Percentiles rank a stretch among this genome's conserved stretches.
Conservation (phyloP, 2,329 filamentous ascomycete species). For the Arachnomyces sp. region DNA sequence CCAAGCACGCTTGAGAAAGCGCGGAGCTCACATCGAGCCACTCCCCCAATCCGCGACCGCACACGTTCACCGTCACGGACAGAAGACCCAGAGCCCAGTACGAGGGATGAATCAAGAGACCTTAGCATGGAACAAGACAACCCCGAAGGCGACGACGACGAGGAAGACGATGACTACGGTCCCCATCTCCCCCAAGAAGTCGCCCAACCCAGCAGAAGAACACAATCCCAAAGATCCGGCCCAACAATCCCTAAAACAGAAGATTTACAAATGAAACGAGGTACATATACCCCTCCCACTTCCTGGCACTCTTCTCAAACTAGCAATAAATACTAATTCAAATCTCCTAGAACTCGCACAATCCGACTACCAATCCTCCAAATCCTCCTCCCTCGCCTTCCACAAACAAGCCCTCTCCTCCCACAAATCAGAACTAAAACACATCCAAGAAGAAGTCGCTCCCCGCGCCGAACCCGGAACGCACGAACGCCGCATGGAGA, state of each 20-base stretch:
- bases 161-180: slow-evolving; percentile 53
- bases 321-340: too few species aligned
- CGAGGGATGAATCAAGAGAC: slow-evolving; percentile 5
- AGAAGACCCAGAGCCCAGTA: slow-evolving; percentile 14
- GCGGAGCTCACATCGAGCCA: slow-evolving; percentile 18
- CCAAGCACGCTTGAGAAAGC: slow-evolving; percentile 58
- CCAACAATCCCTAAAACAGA: slow-evolving; percentile 61
- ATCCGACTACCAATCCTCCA: slow-evolving; percentile 47
- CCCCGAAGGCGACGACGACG: slow-evolving; percentile 28
- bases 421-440: slow-evolving; percentile 26
- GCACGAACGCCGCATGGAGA: slow-evolving; percentile 77
- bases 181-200: slow-evolving; percentile 38
- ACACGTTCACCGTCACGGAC: slow-evolving; percentile 7
- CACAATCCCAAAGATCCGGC: slow-evolving; percentile 31
- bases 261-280: slow-evolving; percentile 58
- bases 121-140: slow-evolving; percentile 7
- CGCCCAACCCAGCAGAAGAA: slow-evolving; percentile 20
- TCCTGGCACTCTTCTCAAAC: slow-evolving; percentile 16
- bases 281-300: slow-evolving; percentile 13
- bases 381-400: slow-evolving; percentile 54
- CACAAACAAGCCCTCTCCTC: slow-evolving; percentile 57
- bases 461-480: slow-evolving; percentile 78
- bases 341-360: slow-evolving; percentile 27
- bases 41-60: slow-evolving; percentile 1
- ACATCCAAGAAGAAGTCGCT: slow-evolving; percentile 59